Conservation (phyloP, 2,329 filamentous ascomycete species). For the Xylaria sp. region DNA sequence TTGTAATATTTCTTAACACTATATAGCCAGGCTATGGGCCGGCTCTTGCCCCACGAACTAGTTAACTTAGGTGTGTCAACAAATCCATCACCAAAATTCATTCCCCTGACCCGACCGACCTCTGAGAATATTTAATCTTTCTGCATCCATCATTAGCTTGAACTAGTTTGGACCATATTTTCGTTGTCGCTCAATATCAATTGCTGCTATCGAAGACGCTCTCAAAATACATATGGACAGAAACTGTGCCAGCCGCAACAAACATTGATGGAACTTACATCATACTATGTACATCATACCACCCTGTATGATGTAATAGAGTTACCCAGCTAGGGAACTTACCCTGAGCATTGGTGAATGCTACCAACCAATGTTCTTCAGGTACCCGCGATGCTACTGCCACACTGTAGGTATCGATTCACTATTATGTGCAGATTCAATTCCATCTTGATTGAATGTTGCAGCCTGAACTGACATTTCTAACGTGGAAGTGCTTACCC, state of each 20-base stretch:
- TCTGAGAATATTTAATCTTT: not conserved
- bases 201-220: not conserved
- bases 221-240: not conserved
- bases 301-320: slow-evolving; percentile 33
- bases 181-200: not conserved
- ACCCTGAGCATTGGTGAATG: slow-evolving; percentile 7
- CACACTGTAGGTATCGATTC: slow-evolving; percentile 12
- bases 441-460: slow-evolving; percentile 1
- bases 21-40: slow-evolving; percentile 4
- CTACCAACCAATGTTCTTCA: slow-evolving; percentile 15
- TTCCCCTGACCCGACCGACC: not conserved
- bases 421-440: not conserved
- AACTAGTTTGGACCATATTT: not conserved
- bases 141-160: not conserved
- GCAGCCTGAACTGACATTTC: not conserved
- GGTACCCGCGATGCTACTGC: slow-evolving; percentile 18
- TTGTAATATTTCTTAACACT: slow-evolving; percentile 1
- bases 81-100: not conserved
- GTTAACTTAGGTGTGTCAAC: no score
- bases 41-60: slow-evolving; percentile 14
- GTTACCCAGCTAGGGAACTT: slow-evolving; percentile 13
- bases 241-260: not conserved
- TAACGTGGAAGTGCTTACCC: not conserved
- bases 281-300: slow-evolving; percentile 21
- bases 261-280: slow-evolving; percentile 23